Evolutionary conservation across 169 alveolate genomes (phyloP).

Genomic region (Plasmodium relictum): DNA sequence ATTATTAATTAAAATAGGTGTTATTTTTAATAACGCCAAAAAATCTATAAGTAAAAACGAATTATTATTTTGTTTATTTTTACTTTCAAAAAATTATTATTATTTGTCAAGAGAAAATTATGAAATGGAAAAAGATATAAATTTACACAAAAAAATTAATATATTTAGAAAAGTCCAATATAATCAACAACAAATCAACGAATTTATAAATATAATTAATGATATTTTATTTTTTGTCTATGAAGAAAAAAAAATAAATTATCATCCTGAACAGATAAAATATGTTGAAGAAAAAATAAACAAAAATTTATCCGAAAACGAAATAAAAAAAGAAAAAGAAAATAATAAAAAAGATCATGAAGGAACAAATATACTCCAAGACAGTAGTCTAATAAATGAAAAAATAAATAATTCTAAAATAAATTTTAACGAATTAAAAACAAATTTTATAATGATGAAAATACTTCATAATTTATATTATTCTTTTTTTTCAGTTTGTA

Average conservation of each 20-base stretch:
- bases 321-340: not conserved
- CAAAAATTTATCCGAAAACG: not conserved
- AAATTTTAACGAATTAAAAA: constrained; percentile 26
- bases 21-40: constrained; percentile 58
- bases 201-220: constrained; percentile 29
- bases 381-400: not conserved
- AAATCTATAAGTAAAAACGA: constrained; percentile 23
- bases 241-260: constrained; percentile 52
- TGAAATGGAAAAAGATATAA: not conserved
- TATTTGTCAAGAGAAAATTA: constrained; percentile 1
- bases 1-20: constrained; percentile 47
- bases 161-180: constrained; percentile 44
- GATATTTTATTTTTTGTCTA: constrained; percentile 39
- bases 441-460: constrained; percentile 69
- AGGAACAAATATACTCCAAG: not conserved
- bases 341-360: not conserved
- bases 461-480: constrained; percentile 57
- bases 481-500: not conserved
- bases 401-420: constrained; percentile 9
- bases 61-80: constrained; percentile 29
- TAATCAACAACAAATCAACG: constrained; percentile 41
- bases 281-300: not conserved
- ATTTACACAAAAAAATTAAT: constrained; percentile 30
- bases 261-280: constrained; percentile 25
- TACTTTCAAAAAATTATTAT: constrained; percentile 70